Base-by-base conservation (phyloP, 83 land plant species). In the Picea abies region DNA sequence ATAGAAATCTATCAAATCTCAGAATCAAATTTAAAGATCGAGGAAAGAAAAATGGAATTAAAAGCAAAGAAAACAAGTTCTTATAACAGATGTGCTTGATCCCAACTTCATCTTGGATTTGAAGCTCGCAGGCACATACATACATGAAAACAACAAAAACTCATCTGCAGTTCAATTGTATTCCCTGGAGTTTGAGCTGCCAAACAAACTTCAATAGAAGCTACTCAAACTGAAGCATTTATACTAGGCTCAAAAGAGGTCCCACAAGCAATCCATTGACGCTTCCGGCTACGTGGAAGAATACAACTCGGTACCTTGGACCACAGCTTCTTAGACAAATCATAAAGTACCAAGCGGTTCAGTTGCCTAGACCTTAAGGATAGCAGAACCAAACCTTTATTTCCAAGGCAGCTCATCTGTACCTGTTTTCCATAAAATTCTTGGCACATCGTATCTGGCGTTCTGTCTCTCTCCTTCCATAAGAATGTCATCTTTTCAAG, bases 381-480 rank as follows among this genome's bases (percentile, higher is more conserved):
- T 23, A 78, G 60, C 29, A 78, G 19, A 52, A 78, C 15, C 80
- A 78, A 39, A 12, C 60, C 29, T 22, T 56, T 52, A 39, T 58
- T 58, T 41, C 80, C 80, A 22, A 78, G 60, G 26, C 80, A 78
- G 15, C 20, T 78, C 80, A 78, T 78, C 20, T 56, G 25, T 20
- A 78, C 63, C 4, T 47, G 63, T 39, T 47, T 78, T 11, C 80
- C 80, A 10, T 78, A 10, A 56, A 78, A 78, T 22, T 78, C 80
- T n/a, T 25, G 16, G 80, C 80, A 78, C 80, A 41, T 44, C 60
- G 10, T 56, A 56, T 78, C 17, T 78, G 80, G 80, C 63, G 16
- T 78, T 78, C 80, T 78, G 63, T 78, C 80, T 25, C 56, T 39
- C 80, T 78, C 80, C 80, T 78, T 78, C 80, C 80, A 78, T 22